Evolutionary conservation across 805 yeast species (phyloP).

Genomic region (Wickerhamomyces hampshirensis): DNA sequence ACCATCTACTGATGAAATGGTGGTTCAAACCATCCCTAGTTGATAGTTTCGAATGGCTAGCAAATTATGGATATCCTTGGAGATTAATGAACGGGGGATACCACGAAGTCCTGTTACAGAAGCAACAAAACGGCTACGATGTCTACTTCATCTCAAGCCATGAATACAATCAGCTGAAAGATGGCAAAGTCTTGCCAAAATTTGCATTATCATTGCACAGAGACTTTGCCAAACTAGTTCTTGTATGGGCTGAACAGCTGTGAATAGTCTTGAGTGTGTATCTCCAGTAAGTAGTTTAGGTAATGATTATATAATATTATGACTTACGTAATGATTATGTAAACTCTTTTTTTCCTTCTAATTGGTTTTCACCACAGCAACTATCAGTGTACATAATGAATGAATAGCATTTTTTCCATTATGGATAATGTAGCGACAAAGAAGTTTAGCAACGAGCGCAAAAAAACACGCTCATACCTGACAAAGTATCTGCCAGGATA

Average conservation of each 20-base stretch:
- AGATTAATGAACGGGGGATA: slow-evolving; percentile 24
- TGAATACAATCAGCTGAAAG: slow-evolving; percentile 20
- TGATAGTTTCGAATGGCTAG: slow-evolving; percentile 13
- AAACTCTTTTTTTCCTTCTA: no score
- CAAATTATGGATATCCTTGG: slow-evolving; percentile 24
- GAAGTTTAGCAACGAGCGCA: no score
- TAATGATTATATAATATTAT: no score
- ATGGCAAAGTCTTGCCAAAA: slow-evolving; percentile 21
- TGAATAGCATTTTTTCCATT: no score
- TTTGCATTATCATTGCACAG: slow-evolving; percentile 13
- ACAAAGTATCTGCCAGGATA: no score
- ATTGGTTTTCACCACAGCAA: no score
- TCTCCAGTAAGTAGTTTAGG: no score
- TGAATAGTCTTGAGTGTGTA: not conserved
- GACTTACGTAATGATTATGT: no score
- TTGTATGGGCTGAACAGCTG: slow-evolving; percentile 1
- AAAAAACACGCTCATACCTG: no score
- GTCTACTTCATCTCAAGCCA: slow-evolving; percentile 19
- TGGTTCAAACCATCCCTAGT: slow-evolving; percentile 5
- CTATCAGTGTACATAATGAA: no score
- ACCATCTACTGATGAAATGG: slow-evolving; percentile 4
- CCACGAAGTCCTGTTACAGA: slow-evolving; percentile 16
- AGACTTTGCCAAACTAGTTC: slow-evolving; percentile 18
- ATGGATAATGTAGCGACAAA: no score
- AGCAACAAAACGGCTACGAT: slow-evolving; percentile 7